These are phyloP conservation scores for Brassica napus DNA, from an alignment of 345 rosid species.

Conservation along the genomic window Da-Ae NC_063448.1:52488501-52489000, in stretches of 20 bases:
- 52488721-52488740: neutral
- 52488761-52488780: neutral
- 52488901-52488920: too few species aligned
- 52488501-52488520: constrained; percentile 54
- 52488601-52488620: constrained; percentile 72
- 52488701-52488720: constrained; percentile 21
- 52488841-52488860: too few species aligned
- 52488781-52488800: neutral
- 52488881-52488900: too few species aligned
- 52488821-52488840: neutral
- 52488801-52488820: neutral
- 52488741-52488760: neutral
- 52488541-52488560: constrained; percentile 74
- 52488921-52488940: too few species aligned
- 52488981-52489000: too few species aligned
- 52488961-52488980: too few species aligned
- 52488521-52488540: constrained; percentile 89
- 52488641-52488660: constrained; percentile 72
- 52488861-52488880: too few species aligned
- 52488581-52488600: constrained; percentile 52
- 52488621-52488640: constrained; percentile 59
- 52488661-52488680: neutral
- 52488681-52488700: constrained; percentile 6
- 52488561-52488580: constrained; percentile 66
- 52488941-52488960: too few species aligned